phyloP scores from a whole-genome alignment of 805 yeast species.

The Myxozyma monticola region DNA sequence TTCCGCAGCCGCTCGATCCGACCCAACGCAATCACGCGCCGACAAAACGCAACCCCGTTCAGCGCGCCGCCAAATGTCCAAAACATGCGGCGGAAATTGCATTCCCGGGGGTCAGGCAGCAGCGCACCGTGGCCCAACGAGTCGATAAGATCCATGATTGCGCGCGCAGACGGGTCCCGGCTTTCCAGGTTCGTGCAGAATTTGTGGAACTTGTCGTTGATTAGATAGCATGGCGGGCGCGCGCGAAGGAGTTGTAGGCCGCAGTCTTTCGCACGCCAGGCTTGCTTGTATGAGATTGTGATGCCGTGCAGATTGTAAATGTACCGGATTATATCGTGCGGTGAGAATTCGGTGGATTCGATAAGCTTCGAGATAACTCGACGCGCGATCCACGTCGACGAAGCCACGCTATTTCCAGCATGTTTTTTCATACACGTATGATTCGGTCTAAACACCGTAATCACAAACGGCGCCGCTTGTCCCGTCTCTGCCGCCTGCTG shows the following conservation, averaged over 20 bases:
- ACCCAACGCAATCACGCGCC: constrained; percentile 17
- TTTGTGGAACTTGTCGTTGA: constrained; percentile 14
- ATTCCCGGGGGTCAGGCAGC: constrained; percentile 11
- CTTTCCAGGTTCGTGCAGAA: constrained; percentile 10
- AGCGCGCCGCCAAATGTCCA: constrained; percentile 17
- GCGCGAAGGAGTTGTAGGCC: constrained; percentile 9
- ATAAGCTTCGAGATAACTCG: constrained; percentile 6
- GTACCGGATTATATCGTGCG: constrained; percentile 16
- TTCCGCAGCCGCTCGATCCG: constrained; percentile 14
- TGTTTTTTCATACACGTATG: constrained; percentile 20
- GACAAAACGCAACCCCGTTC: constrained; percentile 11
- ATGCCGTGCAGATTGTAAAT: constrained; percentile 14
- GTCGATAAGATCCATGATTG: constrained; percentile 14
- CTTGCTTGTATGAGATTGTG: constrained; percentile 24
- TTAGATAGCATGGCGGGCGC: constrained; percentile 10
- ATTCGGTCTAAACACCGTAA: constrained; percentile 12
- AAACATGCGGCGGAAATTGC: constrained; percentile 22
- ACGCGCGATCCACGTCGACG: constrained; percentile 25
- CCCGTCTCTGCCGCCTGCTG: too few relatives aligned
- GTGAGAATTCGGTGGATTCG: constrained; percentile 3
- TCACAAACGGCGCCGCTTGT: constrained; percentile 18
- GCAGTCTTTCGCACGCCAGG: constrained; percentile 28
- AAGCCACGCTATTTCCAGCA: constrained; percentile 19
- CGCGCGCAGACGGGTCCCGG: constrained; percentile 16
- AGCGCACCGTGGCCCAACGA: constrained; percentile 6